Conservation (phyloP, 2,329 filamentous ascomycete genomes). For the Epichloe sylvatica region DNA sequence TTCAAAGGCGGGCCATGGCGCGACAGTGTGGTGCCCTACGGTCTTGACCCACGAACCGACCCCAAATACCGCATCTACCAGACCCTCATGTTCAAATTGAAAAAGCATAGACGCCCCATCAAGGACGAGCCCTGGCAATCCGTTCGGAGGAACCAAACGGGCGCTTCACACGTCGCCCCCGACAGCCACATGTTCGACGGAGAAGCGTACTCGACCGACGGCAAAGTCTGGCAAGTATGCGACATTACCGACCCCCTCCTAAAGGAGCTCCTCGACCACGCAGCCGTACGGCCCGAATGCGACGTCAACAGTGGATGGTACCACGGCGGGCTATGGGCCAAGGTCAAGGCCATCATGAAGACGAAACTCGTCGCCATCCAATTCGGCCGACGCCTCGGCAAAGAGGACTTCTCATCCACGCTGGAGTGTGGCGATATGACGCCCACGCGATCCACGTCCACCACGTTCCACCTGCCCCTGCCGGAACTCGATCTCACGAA, state of each 20-base stretch:
- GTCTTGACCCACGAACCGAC: constrained; percentile 69
- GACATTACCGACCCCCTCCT: constrained; percentile 77
- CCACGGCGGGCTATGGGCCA: constrained; percentile 65
- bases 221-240: constrained; percentile 88
- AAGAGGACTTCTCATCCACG: constrained; percentile 22
- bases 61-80: constrained; percentile 72
- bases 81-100: constrained; percentile 72
- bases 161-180: constrained; percentile 26
- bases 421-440: constrained; percentile 22
- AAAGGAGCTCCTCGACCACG: constrained; percentile 47
- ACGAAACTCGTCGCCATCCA: constrained; percentile 63
- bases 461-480: constrained; percentile 20
- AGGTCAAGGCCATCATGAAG: constrained; percentile 77
- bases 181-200: constrained; percentile 73
- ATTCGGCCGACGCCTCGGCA: constrained; percentile 35
- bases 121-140: constrained; percentile 36
- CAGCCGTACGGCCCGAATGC: constrained; percentile 43
- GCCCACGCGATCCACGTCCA: constrained; percentile 16
- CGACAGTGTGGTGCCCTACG: constrained; percentile 73
- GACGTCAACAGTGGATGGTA: constrained; percentile 70
- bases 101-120: constrained; percentile 33
- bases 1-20: constrained; percentile 88
- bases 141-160: constrained; percentile 26
- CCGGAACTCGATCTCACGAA: constrained; percentile 22
- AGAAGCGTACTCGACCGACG: constrained; percentile 56